These are phyloP conservation scores for Linnemannia schmuckeri DNA, from an alignment of 192 early-diverging fungal species.

Conservation along the genomic window DNA sequence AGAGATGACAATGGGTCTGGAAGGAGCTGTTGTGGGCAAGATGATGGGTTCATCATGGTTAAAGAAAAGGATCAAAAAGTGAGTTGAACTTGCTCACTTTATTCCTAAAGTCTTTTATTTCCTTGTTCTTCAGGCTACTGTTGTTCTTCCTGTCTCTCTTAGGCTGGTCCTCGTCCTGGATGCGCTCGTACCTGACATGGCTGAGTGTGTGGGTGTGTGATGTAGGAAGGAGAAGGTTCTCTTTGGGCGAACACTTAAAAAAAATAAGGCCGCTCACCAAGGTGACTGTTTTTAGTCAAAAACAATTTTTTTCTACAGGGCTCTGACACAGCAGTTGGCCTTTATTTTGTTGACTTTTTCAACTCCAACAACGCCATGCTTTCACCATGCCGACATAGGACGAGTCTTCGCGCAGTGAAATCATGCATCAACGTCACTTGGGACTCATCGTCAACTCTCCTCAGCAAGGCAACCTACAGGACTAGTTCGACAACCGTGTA, in stretches of 20 bases:
- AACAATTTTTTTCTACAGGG: background rate
- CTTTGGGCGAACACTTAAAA: background rate
- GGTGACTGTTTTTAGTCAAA: background rate
- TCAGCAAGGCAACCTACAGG: background rate
- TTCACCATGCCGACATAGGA: background rate
- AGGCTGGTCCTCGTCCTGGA: background rate
- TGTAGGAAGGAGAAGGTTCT: background rate
- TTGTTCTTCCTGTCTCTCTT: background rate
- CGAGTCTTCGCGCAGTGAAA: constrained; percentile 5
- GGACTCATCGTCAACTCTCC: background rate
- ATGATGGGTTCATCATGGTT: background rate
- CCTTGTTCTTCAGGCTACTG: background rate
- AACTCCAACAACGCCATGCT: background rate
- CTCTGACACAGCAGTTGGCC: background rate
- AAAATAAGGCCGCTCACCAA: background rate
- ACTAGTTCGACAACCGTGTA: background rate
- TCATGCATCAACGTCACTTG: background rate
- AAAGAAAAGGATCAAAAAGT: too few species aligned
- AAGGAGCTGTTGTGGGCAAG: background rate
- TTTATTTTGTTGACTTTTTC: background rate
- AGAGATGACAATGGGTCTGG: constrained; percentile 56
- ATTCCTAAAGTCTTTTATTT: background rate
- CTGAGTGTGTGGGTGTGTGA: background rate
- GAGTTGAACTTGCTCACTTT: too few species aligned
- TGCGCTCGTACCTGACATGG: background rate